Evolutionary conservation across 805 yeast species (phyloP).

Genomic region (Lipomyces orientalis): DNA sequence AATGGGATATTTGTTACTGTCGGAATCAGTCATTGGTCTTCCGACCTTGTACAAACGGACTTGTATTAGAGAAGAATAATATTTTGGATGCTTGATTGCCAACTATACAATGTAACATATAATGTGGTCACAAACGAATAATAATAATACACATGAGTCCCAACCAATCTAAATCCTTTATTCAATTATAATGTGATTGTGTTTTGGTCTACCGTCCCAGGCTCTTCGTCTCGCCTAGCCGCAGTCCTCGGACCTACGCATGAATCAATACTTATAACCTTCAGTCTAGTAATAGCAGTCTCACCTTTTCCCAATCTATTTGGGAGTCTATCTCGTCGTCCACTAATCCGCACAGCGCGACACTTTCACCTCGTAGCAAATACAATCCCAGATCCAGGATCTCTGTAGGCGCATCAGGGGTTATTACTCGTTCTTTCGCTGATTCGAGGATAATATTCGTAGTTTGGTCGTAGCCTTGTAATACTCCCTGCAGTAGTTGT

Average conservation of each 20-base stretch:
- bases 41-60: neutral
- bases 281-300: neutral
- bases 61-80: neutral
- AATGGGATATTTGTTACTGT: neutral
- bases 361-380: conserved; percentile 40
- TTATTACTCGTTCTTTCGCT: conserved; percentile 38
- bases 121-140: neutral
- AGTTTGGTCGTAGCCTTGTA: conserved; percentile 41
- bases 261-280: neutral
- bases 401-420: conserved; percentile 39
- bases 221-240: conserved; percentile 20
- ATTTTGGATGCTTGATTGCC: neutral
- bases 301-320: conserved; percentile 41
- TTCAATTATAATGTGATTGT: neutral
- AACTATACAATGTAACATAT: neutral
- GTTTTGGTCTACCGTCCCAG: conserved; percentile 13
- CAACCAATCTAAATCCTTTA: neutral
- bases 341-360: conserved; percentile 40
- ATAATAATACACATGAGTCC: neutral
- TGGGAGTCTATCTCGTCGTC: conserved; percentile 37
- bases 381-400: conserved; percentile 38
- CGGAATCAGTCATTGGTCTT: neutral
- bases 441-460: conserved; percentile 37
- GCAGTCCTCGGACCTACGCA: conserved; percentile 32
- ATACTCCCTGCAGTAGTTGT: conserved; percentile 32